phyloP scores from a whole-genome alignment of 208 protist species.

The Trypanosoma cruzi region DNA sequence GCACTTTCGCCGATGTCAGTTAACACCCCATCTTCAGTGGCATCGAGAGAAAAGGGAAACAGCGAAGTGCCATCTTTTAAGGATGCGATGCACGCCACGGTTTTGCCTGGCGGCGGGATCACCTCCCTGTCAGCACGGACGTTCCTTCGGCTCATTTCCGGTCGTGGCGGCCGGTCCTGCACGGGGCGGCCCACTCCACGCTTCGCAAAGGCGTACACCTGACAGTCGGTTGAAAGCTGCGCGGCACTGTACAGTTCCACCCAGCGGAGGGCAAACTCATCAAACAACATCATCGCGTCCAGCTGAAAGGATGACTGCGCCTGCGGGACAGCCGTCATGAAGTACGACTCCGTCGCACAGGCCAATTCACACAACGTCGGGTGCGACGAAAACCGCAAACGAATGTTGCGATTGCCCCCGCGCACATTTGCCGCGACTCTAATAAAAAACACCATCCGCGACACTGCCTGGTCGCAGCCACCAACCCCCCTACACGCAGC shows the following conservation, averaged over 20 bases:
- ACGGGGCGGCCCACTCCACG: not conserved
- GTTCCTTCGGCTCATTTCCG: not conserved
- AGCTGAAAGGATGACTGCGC: constrained; percentile 25
- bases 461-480: not conserved
- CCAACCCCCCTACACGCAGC: too few relatives aligned
- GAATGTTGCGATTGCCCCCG: constrained; percentile 43
- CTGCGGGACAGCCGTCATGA: constrained; percentile 19
- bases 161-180: not conserved
- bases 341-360: constrained; percentile 48
- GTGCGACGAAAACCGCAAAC: constrained; percentile 45
- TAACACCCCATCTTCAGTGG: not conserved
- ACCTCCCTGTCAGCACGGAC: not conserved
- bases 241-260: constrained; percentile 52
- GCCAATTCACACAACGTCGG: constrained; percentile 64
- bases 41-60: not conserved
- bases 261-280: constrained; percentile 47
- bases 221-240: constrained; percentile 55
- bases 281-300: constrained; percentile 42
- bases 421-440: constrained; percentile 17
- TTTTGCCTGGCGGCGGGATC: not conserved
- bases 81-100: not conserved
- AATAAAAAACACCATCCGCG: constrained; percentile 32
- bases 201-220: constrained; percentile 51
- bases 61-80: not conserved
- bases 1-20: not conserved